Evolutionary conservation across 192 early-diverging fungal genomes (phyloP), one percentile per base, ranked within the genome.

Genomic region (Coemansia sp.): DNA sequence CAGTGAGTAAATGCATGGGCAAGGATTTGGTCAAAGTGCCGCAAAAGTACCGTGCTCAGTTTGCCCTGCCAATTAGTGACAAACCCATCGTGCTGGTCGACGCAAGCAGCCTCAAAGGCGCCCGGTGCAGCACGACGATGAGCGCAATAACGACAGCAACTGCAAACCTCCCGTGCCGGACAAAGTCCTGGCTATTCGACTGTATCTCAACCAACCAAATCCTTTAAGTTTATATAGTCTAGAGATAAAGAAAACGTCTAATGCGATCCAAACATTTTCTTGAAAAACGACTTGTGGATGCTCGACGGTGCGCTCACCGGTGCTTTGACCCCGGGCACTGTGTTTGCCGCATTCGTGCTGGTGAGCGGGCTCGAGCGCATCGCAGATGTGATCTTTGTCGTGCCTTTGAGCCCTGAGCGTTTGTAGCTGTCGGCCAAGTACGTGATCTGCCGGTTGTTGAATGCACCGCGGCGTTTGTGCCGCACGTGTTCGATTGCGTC

Each of bases 391-490:
- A 70, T 53, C 62, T 75, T 76, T 41, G 27, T 51, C 4, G 73
- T 37, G 21, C 38, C 55, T 64, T 81, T 81, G 35, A 67, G 69
- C 0, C 50, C 71, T 17, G 68, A 32, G 7, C 75, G 74, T 67
- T 82, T 82, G 63, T 82, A 82, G 45, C 56, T 62, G 53, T 77
- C 71, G n/a, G 66, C 86, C 62, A 88, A 62, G 56, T 76, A 91
- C 49, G 67, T 84, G 54, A 94, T 88, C 68, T 94, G 92, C 17
- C 78, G 77, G 71, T 86, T 91, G 69, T 92, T 92, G 72, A 94
- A 89, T 2, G 90, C 90, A 1, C 92, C 92, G 47, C 88, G 84
- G 19, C 92, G 86, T 45, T 88, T 85, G 52, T 82, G 76, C 23
- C 91, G 86, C 23, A 94, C 88, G 51, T 83, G 87, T 47, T 89